Percentiles rank a stretch among this genome's conserved stretches.
Evolutionary conservation across 257 asterid species (phyloP).

Genomic region (Sherardia arvensis): DNA sequence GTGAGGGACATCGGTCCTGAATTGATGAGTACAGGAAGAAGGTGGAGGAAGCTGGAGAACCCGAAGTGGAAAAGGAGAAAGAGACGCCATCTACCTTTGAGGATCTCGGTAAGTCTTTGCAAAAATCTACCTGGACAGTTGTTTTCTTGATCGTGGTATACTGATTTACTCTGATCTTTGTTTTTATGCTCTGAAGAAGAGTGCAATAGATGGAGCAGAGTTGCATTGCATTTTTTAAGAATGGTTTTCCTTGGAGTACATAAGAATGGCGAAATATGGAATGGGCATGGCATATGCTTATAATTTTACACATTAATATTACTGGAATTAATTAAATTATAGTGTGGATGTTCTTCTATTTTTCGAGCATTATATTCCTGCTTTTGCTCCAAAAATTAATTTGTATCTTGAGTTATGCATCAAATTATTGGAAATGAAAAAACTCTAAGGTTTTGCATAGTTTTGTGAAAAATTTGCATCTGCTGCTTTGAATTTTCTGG

Average conservation of each 20-base stretch:
- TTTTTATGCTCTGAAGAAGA: neutral
- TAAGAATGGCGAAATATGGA: neutral
- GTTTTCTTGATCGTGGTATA: neutral
- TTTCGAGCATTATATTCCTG: neutral
- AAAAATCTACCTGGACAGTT: neutral
- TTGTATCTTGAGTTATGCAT: neutral
- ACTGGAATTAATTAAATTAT: too few species aligned
- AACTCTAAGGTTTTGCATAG: neutral
- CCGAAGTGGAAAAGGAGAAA: conserved; percentile 24
- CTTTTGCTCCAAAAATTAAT: neutral
- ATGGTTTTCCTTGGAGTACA: neutral
- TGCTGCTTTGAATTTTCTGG: neutral
- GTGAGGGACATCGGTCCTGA: conserved; percentile 92
- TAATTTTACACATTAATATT: too few species aligned
- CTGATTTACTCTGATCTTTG: neutral
- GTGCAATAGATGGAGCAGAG: neutral
- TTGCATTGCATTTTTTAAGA: neutral
- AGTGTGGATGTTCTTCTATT: neutral
- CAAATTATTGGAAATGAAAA: neutral
- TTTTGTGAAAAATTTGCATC: too few species aligned
- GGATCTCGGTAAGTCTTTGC: conserved; percentile 75
- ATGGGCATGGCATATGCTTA: neutral
- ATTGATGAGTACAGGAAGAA: conserved; percentile 57
- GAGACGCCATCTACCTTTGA: conserved; percentile 81
- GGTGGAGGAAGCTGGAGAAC: conserved; percentile 24